Evolutionary conservation across 2,329 filamentous ascomycete genomes (phyloP).

Genomic region (Penicillium sp.): DNA sequence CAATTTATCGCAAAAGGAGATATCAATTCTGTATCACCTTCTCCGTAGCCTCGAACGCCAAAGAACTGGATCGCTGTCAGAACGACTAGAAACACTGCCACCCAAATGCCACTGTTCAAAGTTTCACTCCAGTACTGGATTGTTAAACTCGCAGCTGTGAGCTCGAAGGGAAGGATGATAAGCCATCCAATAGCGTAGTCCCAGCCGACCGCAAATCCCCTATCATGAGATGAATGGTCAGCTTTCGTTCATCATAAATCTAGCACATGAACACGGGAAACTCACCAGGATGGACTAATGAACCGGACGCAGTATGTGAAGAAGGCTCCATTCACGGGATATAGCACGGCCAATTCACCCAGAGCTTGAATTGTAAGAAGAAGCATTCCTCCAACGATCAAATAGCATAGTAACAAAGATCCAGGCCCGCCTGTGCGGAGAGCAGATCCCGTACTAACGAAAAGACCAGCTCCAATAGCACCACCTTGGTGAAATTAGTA

Average conservation of each 20-base stretch:
- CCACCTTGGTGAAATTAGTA: slow-evolving; percentile 23
- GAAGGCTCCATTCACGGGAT: slow-evolving; percentile 63
- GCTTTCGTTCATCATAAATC: background rate
- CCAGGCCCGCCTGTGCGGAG: slow-evolving; percentile 40
- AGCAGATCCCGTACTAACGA: slow-evolving; percentile 42
- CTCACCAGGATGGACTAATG: slow-evolving; percentile 58
- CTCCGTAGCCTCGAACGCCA: slow-evolving; percentile 52
- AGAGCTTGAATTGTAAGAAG: slow-evolving; percentile 60
- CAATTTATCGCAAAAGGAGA: no score
- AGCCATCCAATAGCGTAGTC: slow-evolving; percentile 81
- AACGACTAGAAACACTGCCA: slow-evolving; percentile 56
- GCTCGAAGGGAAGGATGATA: slow-evolving; percentile 74
- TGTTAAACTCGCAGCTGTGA: slow-evolving; percentile 58
- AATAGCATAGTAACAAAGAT: slow-evolving; percentile 44
- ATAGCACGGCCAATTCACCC: slow-evolving; percentile 62
- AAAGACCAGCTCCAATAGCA: slow-evolving; percentile 45
- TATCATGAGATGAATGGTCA: background rate
- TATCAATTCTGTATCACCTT: slow-evolving; percentile 13
- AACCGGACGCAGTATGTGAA: slow-evolving; percentile 63
- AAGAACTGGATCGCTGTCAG: slow-evolving; percentile 56
- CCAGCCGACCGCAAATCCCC: slow-evolving; percentile 50
- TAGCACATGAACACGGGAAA: background rate
- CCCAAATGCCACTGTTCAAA: slow-evolving; percentile 57
- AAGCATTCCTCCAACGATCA: slow-evolving; percentile 59
- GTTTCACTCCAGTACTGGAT: slow-evolving; percentile 54